Base-by-base conservation (phyloP, 192 early-diverging fungal genomes). In the Coemansia sp. region DNA sequence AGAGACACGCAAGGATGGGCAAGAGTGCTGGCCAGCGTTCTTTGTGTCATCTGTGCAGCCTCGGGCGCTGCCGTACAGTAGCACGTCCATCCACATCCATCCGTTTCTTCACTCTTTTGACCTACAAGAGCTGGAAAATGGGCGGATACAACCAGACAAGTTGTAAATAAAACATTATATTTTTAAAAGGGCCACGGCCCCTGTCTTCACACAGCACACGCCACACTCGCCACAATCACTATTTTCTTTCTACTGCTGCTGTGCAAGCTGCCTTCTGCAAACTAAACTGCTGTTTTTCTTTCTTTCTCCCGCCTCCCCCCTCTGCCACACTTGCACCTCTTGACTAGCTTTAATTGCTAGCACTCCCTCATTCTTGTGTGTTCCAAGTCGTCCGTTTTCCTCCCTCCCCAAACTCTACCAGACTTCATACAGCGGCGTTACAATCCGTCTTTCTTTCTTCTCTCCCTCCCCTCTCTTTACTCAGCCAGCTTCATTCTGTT, bases 211-310 rank as follows among this genome's bases (percentile, higher is more conserved):
- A 64, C 69, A 67, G 51, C 72, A 75, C 77, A 79, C 77, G 77
- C 77, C 77, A 79, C 77, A 79, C 69, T 45, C 72, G 77, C 77
- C 72, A 79, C 77, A 79, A 41, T 64, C 57, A 63, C 63, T 62
- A 25, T 25, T 25, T 25, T 25, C 25, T 55, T 58, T 44, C 53
- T 61, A 64, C 64, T 69, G 69, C 76, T 70, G 67, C 59, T 37
- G 58, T 32, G 48, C 65, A 59, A 59, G 38, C 57, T 39, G n/a
- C n/a, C n/a, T 59, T 59, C 39, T 59, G 22, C 19, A n/a, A 44
- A 58, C 51, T 51, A 25, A 25, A 25, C 25, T 46, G 48, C 58
- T 19, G 16, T 40, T 41, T 43, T 51, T 22, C 49, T 10, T 48
- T 65, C 55, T 48, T 59, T 17, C 40, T 39, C 61, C 13, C 51